Percentiles rank a stretch among this genome's conserved stretches.
Conservation (phyloP, 495 filamentous ascomycete genomes). For the Xanthoparmelia taractica region DNA sequence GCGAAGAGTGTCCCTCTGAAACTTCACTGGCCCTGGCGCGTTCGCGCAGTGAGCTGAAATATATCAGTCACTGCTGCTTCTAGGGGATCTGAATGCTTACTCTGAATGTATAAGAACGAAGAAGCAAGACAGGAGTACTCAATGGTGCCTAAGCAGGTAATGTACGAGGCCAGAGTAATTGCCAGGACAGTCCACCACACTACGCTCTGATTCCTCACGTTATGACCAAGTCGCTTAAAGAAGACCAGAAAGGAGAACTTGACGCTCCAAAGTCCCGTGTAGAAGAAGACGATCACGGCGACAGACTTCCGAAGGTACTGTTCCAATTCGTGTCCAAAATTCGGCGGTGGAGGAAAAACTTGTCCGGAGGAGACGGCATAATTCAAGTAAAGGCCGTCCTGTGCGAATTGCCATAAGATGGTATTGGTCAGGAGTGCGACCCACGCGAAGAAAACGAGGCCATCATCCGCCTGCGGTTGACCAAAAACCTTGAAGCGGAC, state of each 20-base stretch:
- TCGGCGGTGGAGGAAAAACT: background rate
- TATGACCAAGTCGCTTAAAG: slow-evolving; percentile 26
- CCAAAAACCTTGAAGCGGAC: background rate
- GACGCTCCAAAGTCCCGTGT: slow-evolving; percentile 24
- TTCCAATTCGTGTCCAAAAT: background rate
- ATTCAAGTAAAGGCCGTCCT: background rate
- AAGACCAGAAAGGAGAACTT: slow-evolving; percentile 31
- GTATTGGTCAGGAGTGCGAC: background rate
- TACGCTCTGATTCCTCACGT: slow-evolving; percentile 16
- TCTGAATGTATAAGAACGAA: slow-evolving; percentile 6
- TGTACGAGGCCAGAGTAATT: slow-evolving; percentile 20
- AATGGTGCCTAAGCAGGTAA: slow-evolving; percentile 19
- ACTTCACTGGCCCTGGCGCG: too few species aligned
- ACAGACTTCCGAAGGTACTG: background rate
- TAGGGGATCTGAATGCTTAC: background rate
- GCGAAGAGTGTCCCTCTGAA: background rate
- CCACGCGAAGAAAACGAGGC: background rate
- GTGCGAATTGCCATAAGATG: background rate
- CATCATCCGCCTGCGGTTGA: background rate
- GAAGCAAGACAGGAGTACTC: slow-evolving; percentile 18
- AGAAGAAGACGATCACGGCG: slow-evolving; percentile 25
- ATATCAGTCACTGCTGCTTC: background rate
- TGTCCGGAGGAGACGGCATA: background rate
- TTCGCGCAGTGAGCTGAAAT: background rate
- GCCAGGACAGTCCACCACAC: slow-evolving; percentile 24